Conservation (phyloP, 1,284 basidiomycete genomes). For the Ceratobasidium sp. region DNA sequence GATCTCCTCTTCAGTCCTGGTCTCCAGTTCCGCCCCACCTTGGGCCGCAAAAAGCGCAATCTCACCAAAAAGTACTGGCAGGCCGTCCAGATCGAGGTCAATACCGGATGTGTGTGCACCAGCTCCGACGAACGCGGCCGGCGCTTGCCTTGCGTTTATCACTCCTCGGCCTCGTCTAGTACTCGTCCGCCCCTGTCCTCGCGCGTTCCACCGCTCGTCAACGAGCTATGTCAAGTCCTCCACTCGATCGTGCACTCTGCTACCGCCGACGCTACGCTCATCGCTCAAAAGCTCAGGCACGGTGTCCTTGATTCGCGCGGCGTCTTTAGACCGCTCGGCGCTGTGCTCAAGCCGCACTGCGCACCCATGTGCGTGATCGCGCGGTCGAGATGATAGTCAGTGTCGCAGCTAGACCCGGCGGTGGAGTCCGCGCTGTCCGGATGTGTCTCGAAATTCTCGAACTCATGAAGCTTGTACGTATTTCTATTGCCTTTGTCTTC, state of each 20-base stretch:
- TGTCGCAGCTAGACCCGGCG: constrained; percentile 65
- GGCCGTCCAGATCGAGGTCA: constrained; percentile 83
- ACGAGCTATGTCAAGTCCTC: constrained; percentile 86
- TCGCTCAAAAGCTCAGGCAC: constrained; percentile 84
- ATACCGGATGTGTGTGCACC: constrained; percentile 86
- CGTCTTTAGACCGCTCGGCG: constrained; percentile 85
- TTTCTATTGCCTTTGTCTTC: constrained; percentile 45
- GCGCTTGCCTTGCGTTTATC: constrained; percentile 72
- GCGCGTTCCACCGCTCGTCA: constrained; percentile 78
- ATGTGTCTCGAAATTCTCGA: constrained; percentile 93
- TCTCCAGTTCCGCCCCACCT: constrained; percentile 79
- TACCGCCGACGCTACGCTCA: constrained; percentile 69
- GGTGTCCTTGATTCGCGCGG: constrained; percentile 84
- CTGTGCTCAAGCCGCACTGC: constrained; percentile 90
- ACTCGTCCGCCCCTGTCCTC: constrained; percentile 59
- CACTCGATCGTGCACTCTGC: constrained; percentile 78
- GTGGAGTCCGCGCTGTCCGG: constrained; percentile 73
- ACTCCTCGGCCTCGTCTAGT: constrained; percentile 63
- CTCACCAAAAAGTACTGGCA: constrained; percentile 88
- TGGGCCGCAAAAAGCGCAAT: constrained; percentile 79
- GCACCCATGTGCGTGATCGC: constrained; percentile 93
- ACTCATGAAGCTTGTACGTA: constrained; percentile 91
- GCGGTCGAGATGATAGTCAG: constrained; percentile 88
- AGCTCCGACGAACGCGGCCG: constrained; percentile 74
- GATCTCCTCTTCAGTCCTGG: constrained; percentile 90